Conservation (phyloP, 345 rosid species). For the Brassica carinata region DNA sequence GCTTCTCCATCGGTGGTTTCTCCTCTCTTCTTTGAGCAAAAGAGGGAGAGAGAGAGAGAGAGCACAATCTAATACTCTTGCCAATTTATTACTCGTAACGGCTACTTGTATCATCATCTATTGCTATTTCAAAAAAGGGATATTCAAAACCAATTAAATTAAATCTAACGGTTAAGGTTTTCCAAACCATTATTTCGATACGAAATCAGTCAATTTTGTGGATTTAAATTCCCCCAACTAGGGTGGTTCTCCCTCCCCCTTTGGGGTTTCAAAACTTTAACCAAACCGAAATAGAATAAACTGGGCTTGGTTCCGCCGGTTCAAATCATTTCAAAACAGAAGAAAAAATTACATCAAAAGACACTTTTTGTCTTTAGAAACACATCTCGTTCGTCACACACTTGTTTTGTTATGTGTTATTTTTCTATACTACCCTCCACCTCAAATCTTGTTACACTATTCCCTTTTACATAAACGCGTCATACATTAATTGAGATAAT, state of each 20-base stretch:
- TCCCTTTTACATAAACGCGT: no score
- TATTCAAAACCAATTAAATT: not conserved
- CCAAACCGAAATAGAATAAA: not conserved
- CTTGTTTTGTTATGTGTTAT: no score
- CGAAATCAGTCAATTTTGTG: not conserved
- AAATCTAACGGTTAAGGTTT: not conserved
- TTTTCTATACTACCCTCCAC: no score
- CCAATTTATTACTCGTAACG: slow-evolving; percentile 27
- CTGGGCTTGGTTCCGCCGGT: not conserved
- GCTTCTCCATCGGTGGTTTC: slow-evolving; percentile 5
- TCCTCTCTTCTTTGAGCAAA: slow-evolving; percentile 11
- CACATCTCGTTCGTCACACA: no score
- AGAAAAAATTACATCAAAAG: no score
- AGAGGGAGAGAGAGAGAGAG: not conserved
- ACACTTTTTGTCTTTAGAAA: no score
- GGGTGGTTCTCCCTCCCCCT: not conserved
- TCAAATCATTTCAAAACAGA: not conserved
- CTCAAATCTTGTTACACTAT: no score
- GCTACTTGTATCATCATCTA: not conserved
- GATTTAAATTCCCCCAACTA: not conserved
- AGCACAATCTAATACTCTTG: not conserved
- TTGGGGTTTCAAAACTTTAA: not conserved
- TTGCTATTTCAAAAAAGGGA: no score
- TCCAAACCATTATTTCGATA: not conserved
- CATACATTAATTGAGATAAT: no score